Evolutionary conservation across 257 asterid species (phyloP), one percentile per base, ranked within the genome.

Genomic region (Phtheirospermum japonicum): DNA sequence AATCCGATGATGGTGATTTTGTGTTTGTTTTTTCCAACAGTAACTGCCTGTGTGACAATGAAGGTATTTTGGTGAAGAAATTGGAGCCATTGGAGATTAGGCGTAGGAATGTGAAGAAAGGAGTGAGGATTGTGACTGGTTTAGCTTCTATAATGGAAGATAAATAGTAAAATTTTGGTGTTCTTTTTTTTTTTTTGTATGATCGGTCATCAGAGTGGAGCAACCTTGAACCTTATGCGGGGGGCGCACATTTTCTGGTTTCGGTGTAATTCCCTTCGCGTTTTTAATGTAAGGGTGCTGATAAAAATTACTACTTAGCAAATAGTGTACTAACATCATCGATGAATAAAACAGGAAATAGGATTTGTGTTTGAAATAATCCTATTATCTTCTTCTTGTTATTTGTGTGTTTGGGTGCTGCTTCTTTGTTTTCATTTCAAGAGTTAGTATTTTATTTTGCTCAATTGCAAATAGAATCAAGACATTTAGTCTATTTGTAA

Each of bases 251-350:
- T 26, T 37, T 69, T 56, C 69, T 55, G 71, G 63, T 57, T 31
- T 49, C 50, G n/a, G 50, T 67, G 75, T 71, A 68, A 78, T 73
- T 85, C 57, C 90, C 90, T 84, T 79, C 87, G 71, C 70, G 65
- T 81, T 84, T 81, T 84, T 83, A 74, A 69, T 74, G 90, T 62
- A 84, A 84, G 87, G 90, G 90, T 75, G 64, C 66, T 67, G 66
- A 69, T 20, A 26, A 59, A 57, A 62, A 70, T 61, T 57, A 31
- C 46, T 37, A 34, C 7, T 34, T n/a, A 43, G 63, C 13, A 20
- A 42, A 62, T 34, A 49, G 34, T 45, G 52, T 54, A 71, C 63
- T 68, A 69, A 63, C 71, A 48, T 39, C 71, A 48, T 39, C 49
- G 46, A 67, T 55, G 64, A 62, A 33, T 48, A 17, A 9, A 16